These are phyloP conservation scores for Sarocladium oryzae DNA, from an alignment of 2,329 filamentous ascomycete species.

Conservation along the genomic window DNA sequence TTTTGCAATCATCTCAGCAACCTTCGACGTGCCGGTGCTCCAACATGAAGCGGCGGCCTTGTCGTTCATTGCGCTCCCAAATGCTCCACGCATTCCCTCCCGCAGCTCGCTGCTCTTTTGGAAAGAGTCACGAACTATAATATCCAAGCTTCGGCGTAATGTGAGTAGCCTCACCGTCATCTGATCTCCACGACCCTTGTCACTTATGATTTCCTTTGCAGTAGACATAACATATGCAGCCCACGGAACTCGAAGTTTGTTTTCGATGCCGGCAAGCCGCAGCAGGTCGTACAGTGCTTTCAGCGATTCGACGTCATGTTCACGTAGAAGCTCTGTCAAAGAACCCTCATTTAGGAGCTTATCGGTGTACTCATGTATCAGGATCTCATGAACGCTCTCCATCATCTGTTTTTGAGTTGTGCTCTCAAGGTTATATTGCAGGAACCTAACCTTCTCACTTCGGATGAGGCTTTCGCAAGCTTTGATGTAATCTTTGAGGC, in stretches of 20 bases:
- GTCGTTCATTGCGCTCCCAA: conserved; percentile 89
- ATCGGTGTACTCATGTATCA: conserved; percentile 63
- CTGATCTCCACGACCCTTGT: conserved; percentile 68
- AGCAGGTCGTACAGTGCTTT: conserved; percentile 74
- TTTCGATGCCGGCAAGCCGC: conserved; percentile 62
- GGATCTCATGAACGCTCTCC: conserved; percentile 61
- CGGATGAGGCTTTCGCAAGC: conserved; percentile 63
- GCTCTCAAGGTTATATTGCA: conserved; percentile 73
- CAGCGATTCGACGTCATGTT: conserved; percentile 63
- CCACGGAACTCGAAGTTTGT: conserved; percentile 66
- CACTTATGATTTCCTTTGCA: conserved; percentile 72
- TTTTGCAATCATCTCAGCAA: conserved; percentile 98
- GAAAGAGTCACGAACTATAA: conserved; percentile 72
- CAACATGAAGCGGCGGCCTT: conserved; percentile 65
- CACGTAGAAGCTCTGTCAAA: conserved; percentile 66
- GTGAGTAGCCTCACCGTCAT: conserved; percentile 82
- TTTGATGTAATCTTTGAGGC: conserved; percentile 69
- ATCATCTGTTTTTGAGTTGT: conserved; percentile 75
- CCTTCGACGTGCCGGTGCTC: conserved; percentile 82
- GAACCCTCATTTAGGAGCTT: conserved; percentile 60
- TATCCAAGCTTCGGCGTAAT: conserved; percentile 72
- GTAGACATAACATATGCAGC: conserved; percentile 69
- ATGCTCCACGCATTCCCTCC: conserved; percentile 75
- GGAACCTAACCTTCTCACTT: conserved; percentile 68
- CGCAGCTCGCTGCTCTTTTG: conserved; percentile 68